phyloP scores from a whole-genome alignment of 108 stramenopile species.

The Pseudonitzschia multiseries region DNA sequence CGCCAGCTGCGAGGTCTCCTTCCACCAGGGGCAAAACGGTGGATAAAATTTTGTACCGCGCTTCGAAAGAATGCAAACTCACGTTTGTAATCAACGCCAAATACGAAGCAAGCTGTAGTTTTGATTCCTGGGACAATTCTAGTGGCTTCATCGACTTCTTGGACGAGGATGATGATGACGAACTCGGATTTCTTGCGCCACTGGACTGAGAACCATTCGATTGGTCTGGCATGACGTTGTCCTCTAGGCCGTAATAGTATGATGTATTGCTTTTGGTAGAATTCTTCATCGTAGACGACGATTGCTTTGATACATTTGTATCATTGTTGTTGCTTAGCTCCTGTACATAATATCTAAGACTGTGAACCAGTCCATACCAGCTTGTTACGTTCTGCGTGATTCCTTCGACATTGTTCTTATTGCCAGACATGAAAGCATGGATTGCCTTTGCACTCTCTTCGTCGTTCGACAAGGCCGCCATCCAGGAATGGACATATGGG shows the following conservation, averaged over 20 bases:
- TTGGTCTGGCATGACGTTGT: conserved; percentile 9
- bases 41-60: conserved; percentile 50
- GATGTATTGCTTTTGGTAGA: conserved; percentile 36
- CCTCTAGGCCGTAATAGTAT: conserved; percentile 76
- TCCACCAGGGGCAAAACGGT: conserved; percentile 43
- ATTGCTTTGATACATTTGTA: conserved; percentile 9
- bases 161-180: conserved; percentile 31
- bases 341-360: conserved; percentile 70
- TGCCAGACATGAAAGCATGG: conserved; percentile 44
- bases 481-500: conserved; percentile 62
- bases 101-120: conserved; percentile 46
- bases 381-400: background rate
- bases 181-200: conserved; percentile 16
- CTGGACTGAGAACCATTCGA: conserved; percentile 9
- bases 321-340: conserved; percentile 51
- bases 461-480: conserved; percentile 62
- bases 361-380: conserved; percentile 16
- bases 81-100: conserved; percentile 58
- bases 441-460: conserved; percentile 48
- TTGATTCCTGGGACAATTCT: conserved; percentile 62
- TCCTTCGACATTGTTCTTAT: background rate
- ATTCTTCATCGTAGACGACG: conserved; percentile 21
- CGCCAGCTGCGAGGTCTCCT: conserved; percentile 22
- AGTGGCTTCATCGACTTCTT: conserved; percentile 34
- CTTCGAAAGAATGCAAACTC: conserved; percentile 42